phyloP scores from a whole-genome alignment of 1,139 yeast species.

The Casaregolazyma suthepensis region DNA sequence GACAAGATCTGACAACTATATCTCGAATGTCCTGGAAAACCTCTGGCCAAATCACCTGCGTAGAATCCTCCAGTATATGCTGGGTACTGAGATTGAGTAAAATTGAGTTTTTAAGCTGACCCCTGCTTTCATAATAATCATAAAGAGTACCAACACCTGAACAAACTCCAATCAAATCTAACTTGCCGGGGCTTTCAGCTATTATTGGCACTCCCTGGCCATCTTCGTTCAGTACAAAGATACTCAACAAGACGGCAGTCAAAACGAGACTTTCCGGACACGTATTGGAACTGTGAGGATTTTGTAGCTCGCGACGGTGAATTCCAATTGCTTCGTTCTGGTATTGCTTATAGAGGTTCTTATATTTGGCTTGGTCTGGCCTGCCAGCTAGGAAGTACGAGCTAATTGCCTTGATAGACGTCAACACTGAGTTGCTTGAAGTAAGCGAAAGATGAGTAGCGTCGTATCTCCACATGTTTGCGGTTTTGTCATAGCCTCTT shows the following conservation, averaged over 20 bases:
- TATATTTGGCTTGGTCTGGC: neutral
- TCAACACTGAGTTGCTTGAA: neutral
- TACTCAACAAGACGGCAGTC: constrained; percentile 1
- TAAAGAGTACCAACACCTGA: neutral
- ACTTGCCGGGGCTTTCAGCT: neutral
- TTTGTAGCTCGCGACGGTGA: neutral
- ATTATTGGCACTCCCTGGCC: neutral
- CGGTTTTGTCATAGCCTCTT: constrained; percentile 1
- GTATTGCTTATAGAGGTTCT: neutral
- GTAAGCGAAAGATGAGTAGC: neutral
- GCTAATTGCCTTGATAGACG: neutral
- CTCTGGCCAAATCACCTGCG: neutral
- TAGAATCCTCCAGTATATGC: neutral
- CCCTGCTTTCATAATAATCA: neutral
- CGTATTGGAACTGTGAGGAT: neutral
- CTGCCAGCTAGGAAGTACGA: neutral
- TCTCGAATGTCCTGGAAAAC: neutral
- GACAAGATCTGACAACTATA: neutral
- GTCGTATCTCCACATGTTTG: constrained; percentile 7
- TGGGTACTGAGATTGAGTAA: neutral
- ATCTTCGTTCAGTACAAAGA: constrained; percentile 1
- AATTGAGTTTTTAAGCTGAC: neutral
- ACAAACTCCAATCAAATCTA: constrained; percentile 4
- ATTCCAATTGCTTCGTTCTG: neutral
- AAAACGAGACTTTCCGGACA: constrained; percentile 1